phyloP scores from a whole-genome alignment of 1,284 basidiomycete species.

The Cystobasidium slooffiae region DNA sequence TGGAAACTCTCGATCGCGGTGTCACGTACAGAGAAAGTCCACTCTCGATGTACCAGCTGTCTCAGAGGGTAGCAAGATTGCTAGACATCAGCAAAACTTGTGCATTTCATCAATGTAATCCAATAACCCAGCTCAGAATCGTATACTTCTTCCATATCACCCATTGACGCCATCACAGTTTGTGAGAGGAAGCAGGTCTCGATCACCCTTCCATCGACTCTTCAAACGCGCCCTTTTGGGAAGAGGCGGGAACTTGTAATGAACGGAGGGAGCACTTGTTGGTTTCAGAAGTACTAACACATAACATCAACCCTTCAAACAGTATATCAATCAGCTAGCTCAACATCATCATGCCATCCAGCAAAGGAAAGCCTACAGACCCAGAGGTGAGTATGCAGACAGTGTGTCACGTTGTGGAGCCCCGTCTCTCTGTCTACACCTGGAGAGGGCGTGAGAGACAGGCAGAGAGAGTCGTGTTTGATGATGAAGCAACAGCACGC shows the following conservation, averaged over 20 bases:
- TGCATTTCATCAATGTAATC: too few relatives aligned
- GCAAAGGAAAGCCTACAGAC: slow-evolving; percentile 60
- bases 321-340: neutral
- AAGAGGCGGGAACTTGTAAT: neutral
- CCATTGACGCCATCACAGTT: too few relatives aligned
- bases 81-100: too few relatives aligned
- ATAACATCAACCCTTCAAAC: neutral
- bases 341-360: slow-evolving; percentile 56
- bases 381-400: slow-evolving; percentile 52
- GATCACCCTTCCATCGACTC: neutral
- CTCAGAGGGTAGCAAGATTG: too few relatives aligned
- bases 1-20: too few relatives aligned
- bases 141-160: too few relatives aligned
- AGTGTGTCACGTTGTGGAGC: neutral
- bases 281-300: neutral
- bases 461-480: too few relatives aligned
- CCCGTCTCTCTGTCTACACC: neutral
- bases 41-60: too few relatives aligned
- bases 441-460: neutral
- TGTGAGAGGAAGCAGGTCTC: neutral
- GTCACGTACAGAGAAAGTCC: too few relatives aligned
- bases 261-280: neutral
- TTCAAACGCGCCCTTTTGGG: neutral
- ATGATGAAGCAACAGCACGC: neutral
- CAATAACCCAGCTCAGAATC: too few relatives aligned